Evolutionary conservation across 805 yeast species (phyloP).

Genomic region (Yamadazyma ubonensis): DNA sequence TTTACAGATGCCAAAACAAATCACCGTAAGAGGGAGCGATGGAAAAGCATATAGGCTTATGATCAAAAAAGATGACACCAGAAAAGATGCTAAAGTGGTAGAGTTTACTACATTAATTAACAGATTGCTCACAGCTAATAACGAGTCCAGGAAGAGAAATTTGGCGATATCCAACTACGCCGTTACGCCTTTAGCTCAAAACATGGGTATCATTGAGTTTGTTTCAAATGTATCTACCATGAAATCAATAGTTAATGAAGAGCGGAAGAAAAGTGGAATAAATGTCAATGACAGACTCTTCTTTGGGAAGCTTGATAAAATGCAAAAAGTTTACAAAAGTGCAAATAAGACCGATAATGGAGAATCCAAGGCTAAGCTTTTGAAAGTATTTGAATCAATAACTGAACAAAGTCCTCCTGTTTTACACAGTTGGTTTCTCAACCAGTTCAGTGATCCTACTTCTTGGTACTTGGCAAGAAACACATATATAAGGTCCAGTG

Average conservation of each 20-base stretch:
- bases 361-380: slow-evolving; percentile 18
- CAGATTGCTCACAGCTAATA: slow-evolving; percentile 60
- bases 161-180: slow-evolving; percentile 77
- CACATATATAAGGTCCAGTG: slow-evolving; percentile 71
- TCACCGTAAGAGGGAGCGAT: slow-evolving; percentile 75
- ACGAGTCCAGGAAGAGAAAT: slow-evolving; percentile 71
- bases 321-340: slow-evolving; percentile 25
- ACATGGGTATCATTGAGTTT: slow-evolving; percentile 81
- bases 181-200: slow-evolving; percentile 83
- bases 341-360: slow-evolving; percentile 10
- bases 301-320: slow-evolving; percentile 30
- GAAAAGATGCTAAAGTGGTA: slow-evolving; percentile 93
- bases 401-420: slow-evolving; percentile 58
- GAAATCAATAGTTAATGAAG: slow-evolving; percentile 30
- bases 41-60: slow-evolving; percentile 71
- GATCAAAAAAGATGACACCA: slow-evolving; percentile 87
- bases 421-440: slow-evolving; percentile 82
- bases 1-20: slow-evolving; percentile 81
- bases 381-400: slow-evolving; percentile 24
- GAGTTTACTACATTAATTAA: slow-evolving; percentile 88
- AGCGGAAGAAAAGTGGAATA: slow-evolving; percentile 27
- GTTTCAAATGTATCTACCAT: slow-evolving; percentile 37
- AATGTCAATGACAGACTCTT: slow-evolving; percentile 25
- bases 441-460: slow-evolving; percentile 84
- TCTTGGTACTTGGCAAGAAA: slow-evolving; percentile 83